Base-by-base conservation (phyloP, 306 rosid genomes). In the Cicer chorassanicum region DNA sequence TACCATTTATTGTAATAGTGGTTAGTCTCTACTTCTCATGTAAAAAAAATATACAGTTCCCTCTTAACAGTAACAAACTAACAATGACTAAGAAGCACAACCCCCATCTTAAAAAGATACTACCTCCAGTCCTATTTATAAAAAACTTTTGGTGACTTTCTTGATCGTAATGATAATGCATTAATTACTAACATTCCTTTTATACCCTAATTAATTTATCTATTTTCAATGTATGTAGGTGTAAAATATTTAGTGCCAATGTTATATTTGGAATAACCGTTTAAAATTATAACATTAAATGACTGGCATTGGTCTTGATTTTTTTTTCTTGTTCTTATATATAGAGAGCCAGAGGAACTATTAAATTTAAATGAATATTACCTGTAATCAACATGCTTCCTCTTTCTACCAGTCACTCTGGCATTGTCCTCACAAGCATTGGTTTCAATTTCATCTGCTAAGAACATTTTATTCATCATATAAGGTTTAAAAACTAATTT, bases 321-420 rank as follows among this genome's bases (percentile, higher is more conserved):
- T 29, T 29, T 29, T 29, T 24, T 4, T 29, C 5, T 29, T 3
- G 0, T 29, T 29, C 5, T 29, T 29, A 29, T 29, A 29, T 29
- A 29, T 29, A 29, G 36, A 29, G 36, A 29, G 0, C 4, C 36
- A 29, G 5, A 29, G 36, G 5, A 29, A 3, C 36, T 29, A 75
- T 21, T 34, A 71, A 15, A 42, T 54, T 81, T 38, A 79, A 85
- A 68, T 71, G 67, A 80, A 77, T 72, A 41, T 69, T 65, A 94
- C 99, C 99, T 81, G 89, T 66, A 57, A 82, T 84, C 85, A 48
- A 64, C 70, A 70, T 36, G 86, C 81, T 87, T 90, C 83, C 97
- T 92, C 90, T 94, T 94, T 79, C 70, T 77, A 71, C 88, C 91
- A 75, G 45, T 46, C 24, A 59, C 78, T 69, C 72, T 78, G 15